These are phyloP conservation scores for Diversispora epigaea DNA, from an alignment of 192 early-diverging fungal species.

Conservation along the genomic window DNA sequence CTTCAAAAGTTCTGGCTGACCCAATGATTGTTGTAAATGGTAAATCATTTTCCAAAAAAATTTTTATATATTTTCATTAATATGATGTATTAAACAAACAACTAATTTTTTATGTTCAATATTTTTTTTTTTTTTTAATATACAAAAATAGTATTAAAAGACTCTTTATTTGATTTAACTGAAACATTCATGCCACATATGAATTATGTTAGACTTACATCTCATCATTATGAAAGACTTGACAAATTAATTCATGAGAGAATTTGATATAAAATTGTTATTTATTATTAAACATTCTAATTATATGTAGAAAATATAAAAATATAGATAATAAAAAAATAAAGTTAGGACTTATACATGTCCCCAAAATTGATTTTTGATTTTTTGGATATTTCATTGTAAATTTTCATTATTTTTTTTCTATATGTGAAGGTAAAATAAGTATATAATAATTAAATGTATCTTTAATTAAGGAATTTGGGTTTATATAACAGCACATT, in stretches of 20 bases:
- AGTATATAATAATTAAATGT: too few relatives aligned
- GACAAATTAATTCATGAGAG: conserved; percentile 6
- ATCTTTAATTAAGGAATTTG: too few relatives aligned
- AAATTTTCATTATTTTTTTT: too few relatives aligned
- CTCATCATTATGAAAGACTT: conserved; percentile 3
- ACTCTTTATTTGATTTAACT: conserved; percentile 2
- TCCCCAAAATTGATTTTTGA: too few relatives aligned
- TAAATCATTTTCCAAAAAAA: neutral
- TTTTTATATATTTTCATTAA: neutral
- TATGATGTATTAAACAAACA: too few relatives aligned
- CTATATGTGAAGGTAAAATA: too few relatives aligned
- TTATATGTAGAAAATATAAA: too few relatives aligned
- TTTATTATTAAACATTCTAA: too few relatives aligned
- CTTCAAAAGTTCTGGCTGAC: conserved; percentile 6
- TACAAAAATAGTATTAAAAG: conserved; percentile 1
- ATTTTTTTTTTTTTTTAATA: neutral
- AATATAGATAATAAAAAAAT: too few relatives aligned
- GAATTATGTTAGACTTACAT: neutral
- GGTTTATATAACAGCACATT: too few relatives aligned
- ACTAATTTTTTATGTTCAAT: neutral
- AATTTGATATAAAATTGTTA: neutral
- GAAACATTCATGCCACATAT: conserved; percentile 5
- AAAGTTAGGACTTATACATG: too few relatives aligned
- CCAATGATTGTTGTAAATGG: conserved; percentile 4
- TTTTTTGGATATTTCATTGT: too few relatives aligned